Evolutionary conservation across 164 flowering plant species (phyloP), one percentile per base, ranked within the genome.

Genomic region (Umbilicus rupestris): DNA sequence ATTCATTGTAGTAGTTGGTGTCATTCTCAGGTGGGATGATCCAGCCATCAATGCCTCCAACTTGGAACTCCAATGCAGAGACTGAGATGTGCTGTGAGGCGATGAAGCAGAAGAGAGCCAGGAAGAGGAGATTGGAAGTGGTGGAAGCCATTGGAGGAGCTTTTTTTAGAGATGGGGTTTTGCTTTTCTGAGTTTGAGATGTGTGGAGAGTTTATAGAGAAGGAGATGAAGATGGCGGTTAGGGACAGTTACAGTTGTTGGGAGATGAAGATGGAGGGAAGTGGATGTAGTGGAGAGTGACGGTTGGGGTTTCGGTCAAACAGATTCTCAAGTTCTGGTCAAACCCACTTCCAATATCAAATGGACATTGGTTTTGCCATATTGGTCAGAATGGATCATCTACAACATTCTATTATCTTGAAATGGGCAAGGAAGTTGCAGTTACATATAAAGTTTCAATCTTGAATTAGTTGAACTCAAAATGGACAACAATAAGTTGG

Each of bases 21-120:
- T 75, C 75, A 39, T 81, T 81, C 1, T 78, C 17, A 0, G 72
- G 75, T 17, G 91, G 91, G 58, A 84, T 78, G 5, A 64, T 69
- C 89, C 92, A 86, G 1, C 84, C 85, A 5, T 68, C 37, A 22
- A 44, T 45, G 33, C 74, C 81, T 2, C 82, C 85, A 4, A 80
- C 85, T 67, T 80, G 75, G 66, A 68, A 81, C 70, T 80, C 75
- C 14, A 73, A 70, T 39, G 77, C 65, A 11, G 72, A 68, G 12
- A 64, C 81, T 1, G 71, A 31, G 45, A 65, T 64, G 59, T 63
- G 33, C 6, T 37, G 70, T 50, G 74, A 67, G 69, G 62, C 12
- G 44, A 39, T 55, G 60, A 26, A 71, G 66, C 67, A 64, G 60
- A 72, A 20, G 33, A 71, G 22, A 35, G 71, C 26, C 47, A 78